Evolutionary conservation across 352 stramenopile genomes (phyloP), one percentile per base, ranked within the genome.

Genomic region (Phytopythium cucurbitacearum): DNA sequence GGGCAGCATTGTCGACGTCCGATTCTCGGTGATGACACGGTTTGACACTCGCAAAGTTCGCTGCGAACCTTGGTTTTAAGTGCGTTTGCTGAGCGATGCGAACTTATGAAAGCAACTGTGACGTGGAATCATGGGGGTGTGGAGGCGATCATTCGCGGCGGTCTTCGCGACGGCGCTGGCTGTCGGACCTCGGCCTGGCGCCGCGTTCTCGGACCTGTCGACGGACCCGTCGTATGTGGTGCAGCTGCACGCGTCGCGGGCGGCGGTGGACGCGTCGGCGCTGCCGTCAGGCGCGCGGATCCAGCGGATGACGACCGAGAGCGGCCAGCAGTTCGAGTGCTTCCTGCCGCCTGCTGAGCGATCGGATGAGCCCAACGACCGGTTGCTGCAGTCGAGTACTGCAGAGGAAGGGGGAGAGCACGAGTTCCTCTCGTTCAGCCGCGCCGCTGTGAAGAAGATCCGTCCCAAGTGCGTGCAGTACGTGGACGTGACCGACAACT

Each of bases 281-380:
- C 33, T 48, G 21, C 52, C 51, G 5, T 10, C 40, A 35, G 56
- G 47, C 28, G 48, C 72, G 45, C 73, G 69, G 13, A 69, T 72
- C 41, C 69, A 87, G 49, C 28, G 77, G 36, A 88, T 91, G 76
- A 79, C 78, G 40, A 85, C 75, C 13, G 69, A 73, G 56, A 73
- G 76, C 7, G 78, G 78, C 1, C 69, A 88, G 50, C 68, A 70
- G 53, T 88, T 91, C 51, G 75, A 89, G 69, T 91, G 81, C 48
- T 89, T 87, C 50, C 45, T 91, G 47, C 81, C 81, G 36, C 53
- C 74, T 16, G 60, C 73, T 1, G 47, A 37, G 4, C 50, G 58
- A 9, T n/a, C 8, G 32, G 40, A 45, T 0, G 42, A 21, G 10
- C 15, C 15, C 37, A 35, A 7, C 1, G 16, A 7, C n/a, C 16